Conservation (phyloP, 148 eudicot species). For the Spergularia marina region DNA sequence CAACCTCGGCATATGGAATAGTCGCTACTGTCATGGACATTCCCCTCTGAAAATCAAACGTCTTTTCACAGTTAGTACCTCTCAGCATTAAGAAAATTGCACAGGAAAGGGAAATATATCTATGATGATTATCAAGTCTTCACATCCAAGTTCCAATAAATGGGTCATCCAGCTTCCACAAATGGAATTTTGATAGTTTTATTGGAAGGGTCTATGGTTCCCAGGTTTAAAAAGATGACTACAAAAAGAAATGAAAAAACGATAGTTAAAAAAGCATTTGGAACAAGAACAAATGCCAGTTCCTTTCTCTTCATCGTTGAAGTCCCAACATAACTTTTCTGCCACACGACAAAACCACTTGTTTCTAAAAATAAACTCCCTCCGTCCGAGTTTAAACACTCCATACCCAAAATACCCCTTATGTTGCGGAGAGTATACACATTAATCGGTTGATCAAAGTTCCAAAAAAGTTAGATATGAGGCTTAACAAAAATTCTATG, state of each 20-base stretch:
- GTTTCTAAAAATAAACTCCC: neutral
- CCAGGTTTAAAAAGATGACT: neutral
- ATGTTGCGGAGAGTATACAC: no score
- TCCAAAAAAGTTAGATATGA: no score
- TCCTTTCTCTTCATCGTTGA: neutral
- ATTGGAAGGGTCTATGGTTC: neutral
- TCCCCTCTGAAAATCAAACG: slow-evolving; percentile 30
- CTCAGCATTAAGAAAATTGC: neutral
- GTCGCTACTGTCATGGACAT: slow-evolving; percentile 29
- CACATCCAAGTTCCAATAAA: neutral
- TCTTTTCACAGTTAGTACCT: slow-evolving; percentile 9
- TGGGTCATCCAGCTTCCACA: neutral
- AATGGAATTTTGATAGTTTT: neutral
- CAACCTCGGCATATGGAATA: slow-evolving; percentile 74
- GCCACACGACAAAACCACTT: neutral
- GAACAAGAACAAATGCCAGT: no score
- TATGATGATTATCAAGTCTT: neutral
- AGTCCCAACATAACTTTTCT: neutral
- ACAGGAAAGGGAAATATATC: neutral
- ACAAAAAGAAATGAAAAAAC: no score
- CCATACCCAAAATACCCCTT: no score
- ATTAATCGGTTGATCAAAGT: no score
- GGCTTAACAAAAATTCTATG: no score
- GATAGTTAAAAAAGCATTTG: no score
- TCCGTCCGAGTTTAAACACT: no score